These are phyloP conservation scores for Salvia sclarea DNA, from an alignment of 305 asterid genomes.

Conservation along the genomic window DNA sequence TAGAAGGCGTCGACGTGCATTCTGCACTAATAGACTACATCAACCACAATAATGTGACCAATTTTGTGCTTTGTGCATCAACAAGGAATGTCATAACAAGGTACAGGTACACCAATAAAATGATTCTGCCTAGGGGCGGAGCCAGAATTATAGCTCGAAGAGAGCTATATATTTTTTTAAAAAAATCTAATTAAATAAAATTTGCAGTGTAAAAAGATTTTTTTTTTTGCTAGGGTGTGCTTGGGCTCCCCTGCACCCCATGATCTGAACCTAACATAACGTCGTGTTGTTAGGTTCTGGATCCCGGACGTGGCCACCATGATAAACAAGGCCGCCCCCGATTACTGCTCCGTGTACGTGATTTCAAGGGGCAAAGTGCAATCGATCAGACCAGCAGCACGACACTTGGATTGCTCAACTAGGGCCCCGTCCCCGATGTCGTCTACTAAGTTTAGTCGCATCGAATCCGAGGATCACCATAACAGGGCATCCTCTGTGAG, in stretches of 20 bases:
- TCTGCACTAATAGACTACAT: constrained; percentile 61
- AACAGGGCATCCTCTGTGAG: constrained; percentile 39
- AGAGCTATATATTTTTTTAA: no score
- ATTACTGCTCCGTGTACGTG: constrained; percentile 65
- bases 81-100: constrained; percentile 48
- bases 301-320: constrained; percentile 56
- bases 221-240: no score
- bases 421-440: constrained; percentile 33
- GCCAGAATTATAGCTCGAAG: no score
- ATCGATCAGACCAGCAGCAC: constrained; percentile 59
- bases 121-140: no score
- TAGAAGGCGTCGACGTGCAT: constrained; percentile 60
- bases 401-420: constrained; percentile 14
- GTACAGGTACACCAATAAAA: constrained; percentile 24
- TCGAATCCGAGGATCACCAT: constrained; percentile 34
- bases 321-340: constrained; percentile 76
- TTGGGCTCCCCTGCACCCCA: no score
- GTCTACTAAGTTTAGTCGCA: constrained; percentile 23
- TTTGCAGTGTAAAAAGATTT: no score
- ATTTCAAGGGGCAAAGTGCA: constrained; percentile 57
- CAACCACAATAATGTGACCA: constrained; percentile 42
- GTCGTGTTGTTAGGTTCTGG: constrained; percentile 53
- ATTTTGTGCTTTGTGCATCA: constrained; percentile 76
- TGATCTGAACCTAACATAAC: not conserved
- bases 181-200: no score